Base-by-base conservation (phyloP, 768 basidiomycete species). In the Leccinum sublutescens region DNA sequence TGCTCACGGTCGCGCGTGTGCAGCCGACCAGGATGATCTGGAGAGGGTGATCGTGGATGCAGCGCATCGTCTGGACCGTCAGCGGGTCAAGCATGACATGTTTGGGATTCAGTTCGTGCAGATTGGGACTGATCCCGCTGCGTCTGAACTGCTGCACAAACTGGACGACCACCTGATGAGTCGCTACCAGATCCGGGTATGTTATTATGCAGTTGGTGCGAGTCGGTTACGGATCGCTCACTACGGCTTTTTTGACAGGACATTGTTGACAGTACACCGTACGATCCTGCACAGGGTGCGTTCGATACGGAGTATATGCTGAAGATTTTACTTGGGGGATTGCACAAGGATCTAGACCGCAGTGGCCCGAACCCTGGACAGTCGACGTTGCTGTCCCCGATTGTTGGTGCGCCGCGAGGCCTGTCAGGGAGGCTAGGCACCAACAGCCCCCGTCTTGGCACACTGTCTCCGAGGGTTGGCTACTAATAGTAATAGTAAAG, bases 31-130 rank as follows among this genome's bases (percentile, higher is more conserved):
- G 23, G 56, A 48, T 7, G 69, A 71, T 1, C 65, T 73, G 14
- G 64, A 69, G 48, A 61, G 57, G 2, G 71, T 72, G 1, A 71
- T 80, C 15, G 71, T 79, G n/a, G 67, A 71, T 6, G 66, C 72
- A n/a, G 79, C 79, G 2, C 72, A 72, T 31, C 68, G 77, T 19
- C 74, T 80, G 21, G 79, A 80, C 51, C 67, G 67, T 34, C 70
- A 67, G 0, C 66, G 64, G 2, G 69, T 72, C 55, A 76, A 68
- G 21, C 65, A 73, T 2, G 68, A 73, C 23, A 76, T 77, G 68
- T 71, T 82, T 8, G 77, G 80, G 14, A 70, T 82, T 33, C 77
- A 79, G 48, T 78, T 82, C 38, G 70, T 82, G 34, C 81, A 82
- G 59, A 77, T 82, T 19, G 80, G 81, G 0, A 68, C 73, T 5